Evolutionary conservation across 495 filamentous ascomycete species (phyloP).

Genomic region (Saxophila tyrrhenica): DNA sequence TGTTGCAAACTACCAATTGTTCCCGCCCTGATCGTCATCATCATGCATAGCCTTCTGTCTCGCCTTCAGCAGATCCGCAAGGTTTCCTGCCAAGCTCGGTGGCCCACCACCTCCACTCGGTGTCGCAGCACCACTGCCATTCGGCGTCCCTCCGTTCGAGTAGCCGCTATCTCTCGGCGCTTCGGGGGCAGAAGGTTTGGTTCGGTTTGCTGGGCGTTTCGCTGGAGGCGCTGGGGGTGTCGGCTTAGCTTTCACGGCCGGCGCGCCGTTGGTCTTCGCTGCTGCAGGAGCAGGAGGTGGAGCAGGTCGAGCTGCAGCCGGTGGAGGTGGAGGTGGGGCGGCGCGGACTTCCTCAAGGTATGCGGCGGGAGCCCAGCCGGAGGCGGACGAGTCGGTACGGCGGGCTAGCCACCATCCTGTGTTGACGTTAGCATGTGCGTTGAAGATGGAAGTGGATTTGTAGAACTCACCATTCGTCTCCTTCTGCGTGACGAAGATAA

Average conservation of each 20-base stretch:
- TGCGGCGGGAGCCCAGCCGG: slow-evolving; percentile 88
- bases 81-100: slow-evolving; percentile 62
- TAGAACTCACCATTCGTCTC: slow-evolving; percentile 73
- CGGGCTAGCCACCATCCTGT: slow-evolving; percentile 92
- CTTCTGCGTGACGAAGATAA: slow-evolving; percentile 77
- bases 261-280: slow-evolving; percentile 29
- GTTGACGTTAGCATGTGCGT: slow-evolving; percentile 7
- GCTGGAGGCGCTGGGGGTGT: slow-evolving; percentile 71
- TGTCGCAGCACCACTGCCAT: slow-evolving; percentile 56
- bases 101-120: slow-evolving; percentile 42
- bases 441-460: background rate
- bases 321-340: slow-evolving; percentile 31
- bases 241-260: slow-evolving; percentile 52
- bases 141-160: slow-evolving; percentile 38
- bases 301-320: slow-evolving; percentile 39
- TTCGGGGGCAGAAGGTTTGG: slow-evolving; percentile 52
- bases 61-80: slow-evolving; percentile 71
- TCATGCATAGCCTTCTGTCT: slow-evolving; percentile 60
- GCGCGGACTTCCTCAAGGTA: slow-evolving; percentile 71
- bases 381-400: slow-evolving; percentile 45
- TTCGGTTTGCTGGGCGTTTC: slow-evolving; percentile 67
- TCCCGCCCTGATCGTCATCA: slow-evolving; percentile 62
- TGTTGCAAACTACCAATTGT: slow-evolving; percentile 15
- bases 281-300: slow-evolving; percentile 47
- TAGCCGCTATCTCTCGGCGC: slow-evolving; percentile 43